Base-by-base conservation (phyloP, 129 eudicot genomes). In the Artemisia tridentata region DNA sequence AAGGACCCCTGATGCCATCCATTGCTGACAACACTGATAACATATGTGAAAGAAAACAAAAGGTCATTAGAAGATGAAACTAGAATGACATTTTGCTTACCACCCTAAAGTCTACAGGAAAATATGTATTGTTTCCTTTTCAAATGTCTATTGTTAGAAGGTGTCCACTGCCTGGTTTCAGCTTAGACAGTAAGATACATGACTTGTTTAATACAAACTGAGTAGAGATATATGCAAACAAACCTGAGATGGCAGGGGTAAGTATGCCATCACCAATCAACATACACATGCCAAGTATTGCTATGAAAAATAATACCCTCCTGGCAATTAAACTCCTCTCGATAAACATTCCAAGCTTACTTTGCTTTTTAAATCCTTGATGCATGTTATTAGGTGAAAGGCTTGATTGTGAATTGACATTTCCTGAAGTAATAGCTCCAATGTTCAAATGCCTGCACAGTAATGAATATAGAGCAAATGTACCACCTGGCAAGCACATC, bases 171-270 rank as follows among this genome's bases (percentile, higher is more conserved):
- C 41, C 41, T 34, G 41, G 1, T 53, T 53, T 16, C 8, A 53
- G 18, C 41, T 56, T 18, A 13, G 31, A 17, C 16, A 41, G 3
- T 19, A 41, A 50, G 12, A 15, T 31, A 19, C 59, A 50, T 12
- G 9, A 12, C 21, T 64, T 21, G 38, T 13, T 47, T 54, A 11
- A 69, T 13, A 54, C 14, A 61, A 34, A 55, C 9, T 47, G 49
- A 57, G 19, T 56, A 20, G 20, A 38, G 15, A 27, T 46, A 47
- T 9, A 54, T n/a, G 63, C 1, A 69, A 53, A 47, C 61, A 77
- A 73, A 87, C 93, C 93, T 73, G 95, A 88, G 50, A 85, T 88
- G 13, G 95, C 95, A 34, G 95, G 95, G 52, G 96, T 88, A 63
- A 88, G 96, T 61, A 85, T 83, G 3, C 96, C 91, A 55, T 88